phyloP scores from a whole-genome alignment of 108 stramenopile genomes.

The Conticribra weissflogii region DNA sequence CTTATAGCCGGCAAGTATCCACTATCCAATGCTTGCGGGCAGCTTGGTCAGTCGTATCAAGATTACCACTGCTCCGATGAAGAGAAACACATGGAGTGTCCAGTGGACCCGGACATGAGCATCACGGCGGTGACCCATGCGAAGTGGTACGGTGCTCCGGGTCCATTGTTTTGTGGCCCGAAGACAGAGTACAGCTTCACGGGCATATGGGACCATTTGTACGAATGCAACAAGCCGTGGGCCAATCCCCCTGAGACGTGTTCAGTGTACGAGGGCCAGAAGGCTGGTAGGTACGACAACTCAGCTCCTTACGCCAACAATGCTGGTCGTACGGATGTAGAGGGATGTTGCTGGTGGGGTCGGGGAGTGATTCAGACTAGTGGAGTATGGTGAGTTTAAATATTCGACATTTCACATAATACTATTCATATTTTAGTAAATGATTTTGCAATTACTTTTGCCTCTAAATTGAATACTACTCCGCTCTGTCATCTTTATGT shows the following conservation, averaged over 20 bases:
- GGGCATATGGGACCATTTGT: constrained; percentile 24
- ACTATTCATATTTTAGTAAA: too few species aligned
- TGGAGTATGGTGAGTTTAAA: not conserved
- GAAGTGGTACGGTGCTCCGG: constrained; percentile 54
- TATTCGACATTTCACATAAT: too few species aligned
- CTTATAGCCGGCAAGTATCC: constrained; percentile 22
- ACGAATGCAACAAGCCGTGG: constrained; percentile 30
- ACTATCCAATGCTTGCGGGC: constrained; percentile 11
- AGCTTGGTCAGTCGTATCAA: constrained; percentile 16
- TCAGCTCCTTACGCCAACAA: constrained; percentile 20
- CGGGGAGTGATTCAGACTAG: constrained; percentile 35
- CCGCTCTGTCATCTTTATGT: too few species aligned
- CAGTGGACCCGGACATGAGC: constrained; percentile 27
- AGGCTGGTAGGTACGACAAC: constrained; percentile 40
- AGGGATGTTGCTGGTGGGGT: constrained; percentile 59
- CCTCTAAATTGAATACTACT: too few species aligned
- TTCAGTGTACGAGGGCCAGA: constrained; percentile 30
- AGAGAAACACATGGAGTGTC: constrained; percentile 30
- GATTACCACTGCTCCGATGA: constrained; percentile 16
- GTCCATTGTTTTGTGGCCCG: constrained; percentile 45
- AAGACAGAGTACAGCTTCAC: constrained; percentile 27
- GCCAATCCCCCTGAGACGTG: constrained; percentile 33
- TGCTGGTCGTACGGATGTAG: constrained; percentile 46
- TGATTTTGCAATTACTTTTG: too few species aligned
- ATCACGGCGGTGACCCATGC: constrained; percentile 29